Evolutionary conservation across 2,329 filamentous ascomycete genomes (phyloP).

Genomic region (Nothopassalora personata): DNA sequence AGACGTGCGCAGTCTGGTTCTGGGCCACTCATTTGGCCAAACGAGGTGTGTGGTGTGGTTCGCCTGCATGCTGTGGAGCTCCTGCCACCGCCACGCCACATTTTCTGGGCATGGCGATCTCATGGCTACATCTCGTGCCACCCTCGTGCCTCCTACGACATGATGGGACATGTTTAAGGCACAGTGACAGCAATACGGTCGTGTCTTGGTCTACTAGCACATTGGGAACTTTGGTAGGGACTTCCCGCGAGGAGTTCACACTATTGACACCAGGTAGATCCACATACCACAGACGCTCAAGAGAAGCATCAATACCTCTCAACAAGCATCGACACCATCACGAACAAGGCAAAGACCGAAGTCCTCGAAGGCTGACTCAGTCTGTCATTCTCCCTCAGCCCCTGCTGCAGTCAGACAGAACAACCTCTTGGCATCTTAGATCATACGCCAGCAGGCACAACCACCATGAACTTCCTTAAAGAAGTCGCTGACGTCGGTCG

Average conservation of each 20-base stretch:
- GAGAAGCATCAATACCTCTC: neutral
- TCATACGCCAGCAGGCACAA: conserved; percentile 12
- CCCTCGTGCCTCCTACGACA: neutral
- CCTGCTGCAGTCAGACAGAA: neutral
- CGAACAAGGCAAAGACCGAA: neutral
- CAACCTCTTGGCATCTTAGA: neutral
- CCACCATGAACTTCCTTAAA: conserved; percentile 25
- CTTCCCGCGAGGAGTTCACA: neutral
- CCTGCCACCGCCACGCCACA: neutral
- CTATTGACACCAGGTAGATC: neutral
- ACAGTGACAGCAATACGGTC: neutral
- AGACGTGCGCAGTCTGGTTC: neutral
- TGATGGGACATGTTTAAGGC: neutral
- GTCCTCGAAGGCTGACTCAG: neutral
- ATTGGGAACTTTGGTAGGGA: neutral
- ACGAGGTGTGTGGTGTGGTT: neutral
- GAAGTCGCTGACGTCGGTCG: conserved; percentile 26
- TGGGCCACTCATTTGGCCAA: neutral
- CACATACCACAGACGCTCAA: neutral
- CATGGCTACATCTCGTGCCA: neutral
- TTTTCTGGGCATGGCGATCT: neutral
- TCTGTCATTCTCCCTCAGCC: neutral
- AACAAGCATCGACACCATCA: neutral
- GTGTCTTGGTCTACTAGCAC: neutral
- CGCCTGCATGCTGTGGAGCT: neutral